Evolutionary conservation across 2,329 filamentous ascomycete genomes (phyloP), one percentile per base, ranked within the genome.

Genomic region (Arthrobotrys conoides): DNA sequence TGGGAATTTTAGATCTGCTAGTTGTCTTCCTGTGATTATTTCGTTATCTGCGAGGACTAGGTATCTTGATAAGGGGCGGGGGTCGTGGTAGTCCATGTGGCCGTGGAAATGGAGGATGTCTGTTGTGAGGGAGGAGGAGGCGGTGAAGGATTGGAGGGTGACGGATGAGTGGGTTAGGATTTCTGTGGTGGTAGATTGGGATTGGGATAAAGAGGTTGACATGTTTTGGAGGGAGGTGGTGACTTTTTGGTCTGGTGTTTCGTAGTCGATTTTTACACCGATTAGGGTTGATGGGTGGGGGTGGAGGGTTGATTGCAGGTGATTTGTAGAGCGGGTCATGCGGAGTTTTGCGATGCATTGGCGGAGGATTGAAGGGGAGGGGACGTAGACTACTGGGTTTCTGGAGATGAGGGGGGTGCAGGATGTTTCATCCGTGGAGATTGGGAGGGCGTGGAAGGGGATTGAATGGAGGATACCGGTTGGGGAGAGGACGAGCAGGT

Each of bases 101-200:
- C 75, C 75, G 67, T 78, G 75, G 63, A 78, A 78, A 27, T 78
- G 75, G 5, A 78, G 51, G 14, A 78, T 78, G 41, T 67, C 49
- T 5, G 63, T 64, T 12, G 67, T 78, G 30, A 49, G 51, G 5
- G 24, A 46, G 18, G 64, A 53, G 27, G 61, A 41, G 3, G n/a
- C 1, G 0, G 18, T 46, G 33, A 72, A 78, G 1, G n/a, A n/a
- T 16, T 61, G n/a, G 2, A 65, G 41, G 10, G 41, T 57, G 8
- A 46, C 67, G 0, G 30, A n/a, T 14, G 64, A 38, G 48, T 72
- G 67, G 14, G 55, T 20, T 9, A 78, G 12, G 5, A 72, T 33
- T 27, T 67, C 30, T 4, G 53, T 36, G 5, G 57, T 24, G 9
- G 1, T n/a, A n/a, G n/a, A n/a, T n/a, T n/a, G n/a, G n/a, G n/a